Conservation (phyloP, 208 protist genomes). For the Leishmania guyanensis region DNA sequence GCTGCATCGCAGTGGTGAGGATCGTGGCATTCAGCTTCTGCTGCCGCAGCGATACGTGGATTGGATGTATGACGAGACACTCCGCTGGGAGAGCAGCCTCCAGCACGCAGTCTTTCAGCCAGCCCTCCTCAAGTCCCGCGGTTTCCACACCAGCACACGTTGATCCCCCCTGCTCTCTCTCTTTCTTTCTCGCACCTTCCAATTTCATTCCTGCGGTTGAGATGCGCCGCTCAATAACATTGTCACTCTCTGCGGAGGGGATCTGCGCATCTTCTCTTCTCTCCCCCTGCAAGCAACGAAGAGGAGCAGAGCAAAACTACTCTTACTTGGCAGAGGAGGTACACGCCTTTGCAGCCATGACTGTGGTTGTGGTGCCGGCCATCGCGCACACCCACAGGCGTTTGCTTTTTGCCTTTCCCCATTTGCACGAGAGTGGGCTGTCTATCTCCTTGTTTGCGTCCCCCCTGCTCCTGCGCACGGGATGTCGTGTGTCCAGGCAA, state of each 20-base stretch:
- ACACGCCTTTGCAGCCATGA: not conserved
- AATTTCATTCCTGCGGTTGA: not conserved
- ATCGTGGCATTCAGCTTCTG: slow-evolving; percentile 58
- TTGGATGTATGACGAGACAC: slow-evolving; percentile 34
- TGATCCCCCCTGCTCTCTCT: slow-evolving; percentile 8
- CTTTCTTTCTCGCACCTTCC: not conserved
- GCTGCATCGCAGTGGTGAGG: slow-evolving; percentile 74
- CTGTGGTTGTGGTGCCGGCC: not conserved
- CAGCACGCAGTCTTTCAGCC: slow-evolving; percentile 53
- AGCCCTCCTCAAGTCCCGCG: slow-evolving; percentile 27
- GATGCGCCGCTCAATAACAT: not conserved
- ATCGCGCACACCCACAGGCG: not conserved
- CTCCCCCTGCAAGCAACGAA: not conserved
- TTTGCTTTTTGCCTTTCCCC: not conserved
- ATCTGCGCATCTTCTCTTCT: not conserved
- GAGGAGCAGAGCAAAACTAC: not conserved
- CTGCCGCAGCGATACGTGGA: slow-evolving; percentile 64
- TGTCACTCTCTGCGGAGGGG: not conserved
- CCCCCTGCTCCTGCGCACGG: not conserved
- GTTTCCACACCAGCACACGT: not conserved
- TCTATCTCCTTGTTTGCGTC: not conserved
- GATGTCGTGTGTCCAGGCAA: not conserved
- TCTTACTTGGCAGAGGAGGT: not conserved
- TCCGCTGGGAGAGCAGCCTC: slow-evolving; percentile 26
- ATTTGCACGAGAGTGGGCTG: not conserved